These are phyloP conservation scores for Gorgonomyces haynaldii DNA, from an alignment of 192 early-diverging fungal species.

Conservation along the genomic window DNA sequence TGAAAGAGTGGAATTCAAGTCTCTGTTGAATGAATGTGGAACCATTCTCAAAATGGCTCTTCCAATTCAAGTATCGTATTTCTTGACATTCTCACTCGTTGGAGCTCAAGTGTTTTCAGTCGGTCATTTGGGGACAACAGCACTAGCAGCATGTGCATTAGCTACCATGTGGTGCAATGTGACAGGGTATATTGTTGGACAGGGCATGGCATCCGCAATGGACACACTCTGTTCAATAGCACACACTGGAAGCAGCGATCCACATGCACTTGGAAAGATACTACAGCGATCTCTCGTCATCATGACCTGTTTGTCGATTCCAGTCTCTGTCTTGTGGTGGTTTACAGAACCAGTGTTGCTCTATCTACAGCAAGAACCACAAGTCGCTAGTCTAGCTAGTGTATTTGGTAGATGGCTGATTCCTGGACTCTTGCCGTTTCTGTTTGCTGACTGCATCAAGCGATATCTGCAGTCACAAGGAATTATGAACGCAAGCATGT, in stretches of 20 bases:
- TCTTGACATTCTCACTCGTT: no score
- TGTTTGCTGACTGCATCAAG: conserved; percentile 76
- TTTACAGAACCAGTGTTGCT: conserved; percentile 57
- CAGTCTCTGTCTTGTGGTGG: conserved; percentile 61
- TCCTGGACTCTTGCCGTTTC: conserved; percentile 58
- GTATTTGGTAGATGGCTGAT: conserved; percentile 54
- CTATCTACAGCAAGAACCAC: conserved; percentile 56
- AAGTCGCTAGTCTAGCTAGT: conserved; percentile 56
- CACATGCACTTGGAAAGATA: conserved; percentile 33
- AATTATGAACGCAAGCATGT: conserved; percentile 73
- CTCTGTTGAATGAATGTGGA: no score
- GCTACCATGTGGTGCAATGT: conserved; percentile 29
- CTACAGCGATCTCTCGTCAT: conserved; percentile 60
- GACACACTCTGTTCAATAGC: conserved; percentile 42
- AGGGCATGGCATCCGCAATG: conserved; percentile 33
- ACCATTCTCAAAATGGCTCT: no score
- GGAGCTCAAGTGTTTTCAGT: conserved; percentile 16
- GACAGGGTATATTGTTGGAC: conserved; percentile 3
- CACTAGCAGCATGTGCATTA: conserved; percentile 24
- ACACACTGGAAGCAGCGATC: conserved; percentile 13
- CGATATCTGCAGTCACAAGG: conserved; percentile 77
- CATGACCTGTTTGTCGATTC: conserved; percentile 53
- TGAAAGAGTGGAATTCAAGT: no score
- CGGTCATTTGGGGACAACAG: conserved; percentile 27
- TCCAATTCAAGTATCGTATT: no score